Evolutionary conservation across 2,329 filamentous ascomycete genomes (phyloP), one percentile per base, ranked within the genome.

Genomic region (Ophiostoma ips): DNA sequence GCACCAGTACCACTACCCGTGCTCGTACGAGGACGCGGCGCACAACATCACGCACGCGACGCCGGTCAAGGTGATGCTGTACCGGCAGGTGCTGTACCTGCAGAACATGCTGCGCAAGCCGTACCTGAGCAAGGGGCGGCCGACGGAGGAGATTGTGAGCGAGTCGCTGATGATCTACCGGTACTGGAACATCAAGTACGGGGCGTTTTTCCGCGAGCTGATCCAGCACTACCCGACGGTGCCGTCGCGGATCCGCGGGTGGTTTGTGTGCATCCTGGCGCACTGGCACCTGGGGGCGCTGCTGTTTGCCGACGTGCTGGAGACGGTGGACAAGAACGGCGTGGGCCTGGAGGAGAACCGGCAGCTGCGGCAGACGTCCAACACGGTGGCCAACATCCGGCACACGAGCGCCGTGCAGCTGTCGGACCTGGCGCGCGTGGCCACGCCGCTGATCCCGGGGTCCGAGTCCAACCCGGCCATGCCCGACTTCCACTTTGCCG

Each of bases 231-330:
- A 76, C 52, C 65, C 71, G 31, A 57, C 60, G 1, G 66, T 79
- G 1, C 73, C 75, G 1, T 58, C 69, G 11, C 71, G 71, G 13
- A 68, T 79, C 5, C 75, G 76, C 56, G 75, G 75, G 38, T 80
- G 76, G 76, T 79, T 77, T 53, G 68, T 77, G 13, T 72, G 75
- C 48, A 67, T 80, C 21, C 64, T 70, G 0, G 72, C 71, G 0
- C 77, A 79, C 55, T 80, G 75, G 71, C 72, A 78, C 54, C 68
- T 79, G 3, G 76, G 70, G 2, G 67, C 69, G 0, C 67, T 80
- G 38, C 63, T 79, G 21, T 62, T 79, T 5, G 72, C 74, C 33
- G 76, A 80, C 50, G 59, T 72, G 4, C 63, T 80, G 12, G 70
- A 73, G 44, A 60, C 66, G 24, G 67, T 77, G 19, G 75, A 79